Evolutionary conservation across 2,329 filamentous ascomycete species (phyloP).

Genomic region (Cryphonectria naterciae): DNA sequence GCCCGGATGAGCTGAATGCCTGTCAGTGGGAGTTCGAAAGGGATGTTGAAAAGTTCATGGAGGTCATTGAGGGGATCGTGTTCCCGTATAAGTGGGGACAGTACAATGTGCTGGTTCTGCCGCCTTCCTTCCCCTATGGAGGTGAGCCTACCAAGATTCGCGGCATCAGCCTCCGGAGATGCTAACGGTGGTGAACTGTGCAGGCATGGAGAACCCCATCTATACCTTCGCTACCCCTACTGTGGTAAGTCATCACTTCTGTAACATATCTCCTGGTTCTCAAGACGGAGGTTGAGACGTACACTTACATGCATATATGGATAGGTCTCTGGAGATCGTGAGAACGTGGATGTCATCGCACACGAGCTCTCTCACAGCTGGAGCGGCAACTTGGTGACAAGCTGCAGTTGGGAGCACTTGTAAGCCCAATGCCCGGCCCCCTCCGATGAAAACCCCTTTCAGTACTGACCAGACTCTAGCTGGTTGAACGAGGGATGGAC

Average conservation of each 20-base stretch:
- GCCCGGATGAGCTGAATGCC: slow-evolving; percentile 80
- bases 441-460: neutral
- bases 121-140: slow-evolving; percentile 88
- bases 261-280: neutral
- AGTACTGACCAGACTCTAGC: slow-evolving; percentile 42
- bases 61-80: slow-evolving; percentile 78
- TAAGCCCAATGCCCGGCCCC: slow-evolving; percentile 42
- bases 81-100: slow-evolving; percentile 93
- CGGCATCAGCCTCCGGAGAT: slow-evolving; percentile 6
- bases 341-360: slow-evolving; percentile 96
- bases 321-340: slow-evolving; percentile 75
- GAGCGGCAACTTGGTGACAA: slow-evolving; percentile 85
- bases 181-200: slow-evolving; percentile 30
- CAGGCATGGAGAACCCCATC: slow-evolving; percentile 87
- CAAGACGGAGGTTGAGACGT: slow-evolving; percentile 51
- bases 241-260: slow-evolving; percentile 6
- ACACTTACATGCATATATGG: slow-evolving; percentile 73
- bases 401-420: slow-evolving; percentile 82
- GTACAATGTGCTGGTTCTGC: slow-evolving; percentile 91
- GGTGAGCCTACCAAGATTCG: slow-evolving; percentile 50
- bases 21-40: slow-evolving; percentile 91
- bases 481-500: slow-evolving; percentile 88
- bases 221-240: slow-evolving; percentile 83
- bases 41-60: slow-evolving; percentile 90
- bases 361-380: slow-evolving; percentile 80